A percentile compares a stretch with the other conserved stretches of the same genome.
These are phyloP conservation scores for Nepenthes mirabilis DNA, from an alignment of 148 eudicot genomes.

Conservation along the genomic window DNA sequence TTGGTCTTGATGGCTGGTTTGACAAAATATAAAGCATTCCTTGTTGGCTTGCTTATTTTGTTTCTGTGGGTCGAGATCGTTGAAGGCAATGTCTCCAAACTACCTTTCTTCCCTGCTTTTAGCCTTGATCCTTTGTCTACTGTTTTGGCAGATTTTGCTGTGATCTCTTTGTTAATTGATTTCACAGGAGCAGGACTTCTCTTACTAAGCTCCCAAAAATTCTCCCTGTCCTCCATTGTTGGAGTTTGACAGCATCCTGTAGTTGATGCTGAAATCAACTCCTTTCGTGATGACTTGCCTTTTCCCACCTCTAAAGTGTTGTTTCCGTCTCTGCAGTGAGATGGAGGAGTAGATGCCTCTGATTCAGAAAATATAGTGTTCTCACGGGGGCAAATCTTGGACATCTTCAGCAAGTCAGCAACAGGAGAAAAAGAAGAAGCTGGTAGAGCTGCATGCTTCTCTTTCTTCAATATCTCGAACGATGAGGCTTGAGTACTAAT, in stretches of 20 bases:
- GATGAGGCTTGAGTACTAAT: not conserved
- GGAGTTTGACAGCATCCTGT: slow-evolving; percentile 11
- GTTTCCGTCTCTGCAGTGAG: slow-evolving; percentile 12
- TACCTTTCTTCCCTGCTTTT: slow-evolving; percentile 25
- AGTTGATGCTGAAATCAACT: slow-evolving; percentile 6
- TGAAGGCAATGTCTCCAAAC: slow-evolving; percentile 19
- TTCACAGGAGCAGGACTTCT: slow-evolving; percentile 6
- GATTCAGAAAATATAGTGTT: slow-evolving; percentile 6
- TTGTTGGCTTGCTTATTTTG: slow-evolving; percentile 38
- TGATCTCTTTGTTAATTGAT: slow-evolving; percentile 4
- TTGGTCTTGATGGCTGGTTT: slow-evolving; percentile 57
- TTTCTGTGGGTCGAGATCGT: slow-evolving; percentile 23
- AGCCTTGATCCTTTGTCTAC: slow-evolving; percentile 22
- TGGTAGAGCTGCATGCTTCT: slow-evolving; percentile 7
- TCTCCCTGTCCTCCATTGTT: slow-evolving; percentile 11
- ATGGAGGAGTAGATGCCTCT: slow-evolving; percentile 10
- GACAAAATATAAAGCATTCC: slow-evolving; percentile 34
- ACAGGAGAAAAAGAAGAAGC: slow-evolving; percentile 19
- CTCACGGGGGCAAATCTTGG: slow-evolving; percentile 7
- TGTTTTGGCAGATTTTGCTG: slow-evolving; percentile 15
- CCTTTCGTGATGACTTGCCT: slow-evolving; percentile 9
- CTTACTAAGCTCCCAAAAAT: slow-evolving; percentile 12
- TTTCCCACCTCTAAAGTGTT: slow-evolving; percentile 8
- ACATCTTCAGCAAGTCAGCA: slow-evolving; percentile 6
- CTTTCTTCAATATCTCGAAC: slow-evolving; percentile 5